phyloP scores from a whole-genome alignment of 2,329 filamentous ascomycete species.

The Fusarium avenaceum region DNA sequence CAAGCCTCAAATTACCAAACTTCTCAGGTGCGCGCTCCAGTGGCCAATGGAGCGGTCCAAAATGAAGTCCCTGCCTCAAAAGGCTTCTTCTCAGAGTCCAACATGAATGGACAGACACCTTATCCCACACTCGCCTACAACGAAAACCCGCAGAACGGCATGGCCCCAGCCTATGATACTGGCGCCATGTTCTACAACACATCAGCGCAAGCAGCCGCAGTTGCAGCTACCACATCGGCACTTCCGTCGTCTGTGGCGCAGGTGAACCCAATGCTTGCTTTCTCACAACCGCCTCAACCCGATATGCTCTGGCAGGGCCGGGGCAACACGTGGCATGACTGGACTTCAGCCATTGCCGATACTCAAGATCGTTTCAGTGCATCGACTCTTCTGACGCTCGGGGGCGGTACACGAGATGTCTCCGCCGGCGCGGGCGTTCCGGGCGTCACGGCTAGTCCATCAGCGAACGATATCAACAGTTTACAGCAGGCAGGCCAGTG shows the following conservation, averaged over 20 bases:
- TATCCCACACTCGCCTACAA: constrained; percentile 52
- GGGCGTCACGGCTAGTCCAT: constrained; percentile 31
- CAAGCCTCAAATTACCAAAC: constrained; percentile 45
- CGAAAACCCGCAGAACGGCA: constrained; percentile 45
- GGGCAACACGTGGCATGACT: constrained; percentile 67
- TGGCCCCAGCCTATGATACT: constrained; percentile 48
- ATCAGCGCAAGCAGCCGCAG: constrained; percentile 39
- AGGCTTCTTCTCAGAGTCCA: constrained; percentile 49
- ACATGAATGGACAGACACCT: constrained; percentile 47
- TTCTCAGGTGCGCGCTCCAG: constrained; percentile 27
- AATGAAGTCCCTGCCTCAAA: constrained; percentile 46
- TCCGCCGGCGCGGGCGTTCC: constrained; percentile 32
- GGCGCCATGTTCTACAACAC: constrained; percentile 51
- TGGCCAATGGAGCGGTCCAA: constrained; percentile 29
- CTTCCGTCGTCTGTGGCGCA: constrained; percentile 47
- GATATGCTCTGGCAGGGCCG: constrained; percentile 54
- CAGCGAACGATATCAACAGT: constrained; percentile 48
- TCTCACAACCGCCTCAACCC: constrained; percentile 54
- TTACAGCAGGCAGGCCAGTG: constrained; percentile 50
- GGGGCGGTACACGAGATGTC: constrained; percentile 49
- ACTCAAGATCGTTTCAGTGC: constrained; percentile 65
- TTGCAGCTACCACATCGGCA: constrained; percentile 40
- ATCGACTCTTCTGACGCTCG: constrained; percentile 63
- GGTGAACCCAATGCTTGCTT: constrained; percentile 57
- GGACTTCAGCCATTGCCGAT: constrained; percentile 66